Evolutionary conservation across 345 rosid species (phyloP).

Genomic region (Syzygium aromaticum): DNA sequence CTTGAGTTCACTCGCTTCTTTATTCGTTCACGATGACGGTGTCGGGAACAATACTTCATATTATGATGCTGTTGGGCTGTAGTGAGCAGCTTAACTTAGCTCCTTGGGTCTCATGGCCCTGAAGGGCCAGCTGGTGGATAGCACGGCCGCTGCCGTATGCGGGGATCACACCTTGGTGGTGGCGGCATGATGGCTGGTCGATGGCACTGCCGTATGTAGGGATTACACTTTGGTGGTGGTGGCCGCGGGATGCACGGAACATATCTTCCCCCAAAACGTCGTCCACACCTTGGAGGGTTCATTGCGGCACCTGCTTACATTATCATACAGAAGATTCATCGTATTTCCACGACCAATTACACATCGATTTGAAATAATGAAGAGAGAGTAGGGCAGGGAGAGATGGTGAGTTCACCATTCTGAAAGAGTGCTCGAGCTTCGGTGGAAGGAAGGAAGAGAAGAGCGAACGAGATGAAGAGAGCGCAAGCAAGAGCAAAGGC

Average conservation of each 20-base stretch:
- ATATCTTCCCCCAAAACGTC: no score
- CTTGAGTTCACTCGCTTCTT: not conserved
- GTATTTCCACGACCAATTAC: not conserved
- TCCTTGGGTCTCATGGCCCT: not conserved
- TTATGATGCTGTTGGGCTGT: not conserved
- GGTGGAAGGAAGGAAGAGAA: not conserved
- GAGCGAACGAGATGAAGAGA: not conserved
- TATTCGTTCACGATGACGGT: not conserved
- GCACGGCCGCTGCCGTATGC: not conserved
- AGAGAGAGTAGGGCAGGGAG: not conserved
- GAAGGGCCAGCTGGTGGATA: accelerated
- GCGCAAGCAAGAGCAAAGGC: not conserved
- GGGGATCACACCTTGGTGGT: no score
- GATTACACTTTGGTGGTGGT: no score
- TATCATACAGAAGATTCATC: not conserved
- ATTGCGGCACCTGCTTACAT: not conserved
- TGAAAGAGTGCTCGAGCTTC: not conserved
- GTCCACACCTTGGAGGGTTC: no score
- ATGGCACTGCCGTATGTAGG: no score
- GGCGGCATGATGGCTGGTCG: no score
- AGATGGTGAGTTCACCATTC: not conserved
- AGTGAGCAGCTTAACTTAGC: not conserved
- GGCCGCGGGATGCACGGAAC: no score
- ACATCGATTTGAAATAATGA: not conserved
- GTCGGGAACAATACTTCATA: not conserved